These are phyloP conservation scores for Cadophora luteo-olivacea DNA, from an alignment of 2,329 filamentous ascomycete species.

Conservation along the genomic window DNA sequence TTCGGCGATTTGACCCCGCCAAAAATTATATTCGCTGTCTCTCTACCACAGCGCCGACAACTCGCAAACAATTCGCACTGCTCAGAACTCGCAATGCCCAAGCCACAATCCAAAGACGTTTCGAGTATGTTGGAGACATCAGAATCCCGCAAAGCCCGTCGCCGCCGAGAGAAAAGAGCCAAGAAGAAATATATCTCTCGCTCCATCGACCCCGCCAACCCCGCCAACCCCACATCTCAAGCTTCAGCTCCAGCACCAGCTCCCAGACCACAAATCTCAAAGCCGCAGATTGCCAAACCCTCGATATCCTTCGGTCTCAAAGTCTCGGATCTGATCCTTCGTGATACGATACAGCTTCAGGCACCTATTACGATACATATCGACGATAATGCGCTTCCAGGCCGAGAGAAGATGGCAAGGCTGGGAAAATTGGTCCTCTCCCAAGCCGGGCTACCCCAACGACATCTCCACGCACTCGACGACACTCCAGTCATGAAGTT, in stretches of 20 bases:
- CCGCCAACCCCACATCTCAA: slow-evolving; percentile 1
- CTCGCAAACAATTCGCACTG: neutral
- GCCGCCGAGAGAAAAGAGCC: slow-evolving; percentile 4
- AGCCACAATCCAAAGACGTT: neutral
- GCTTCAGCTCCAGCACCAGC: neutral
- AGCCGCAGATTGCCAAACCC: slow-evolving; percentile 10
- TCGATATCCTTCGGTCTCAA: neutral
- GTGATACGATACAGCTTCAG: slow-evolving; percentile 2
- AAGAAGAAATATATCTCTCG: slow-evolving; percentile 1
- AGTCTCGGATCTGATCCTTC: slow-evolving; percentile 9
- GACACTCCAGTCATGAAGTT: neutral
- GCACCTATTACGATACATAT: neutral
- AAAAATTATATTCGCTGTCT: neutral
- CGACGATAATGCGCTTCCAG: neutral
- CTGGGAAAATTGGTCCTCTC: neutral
- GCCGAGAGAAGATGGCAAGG: neutral
- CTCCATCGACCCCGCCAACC: neutral
- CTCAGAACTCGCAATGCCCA: neutral
- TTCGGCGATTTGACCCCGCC: neutral
- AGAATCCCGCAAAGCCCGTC: neutral
- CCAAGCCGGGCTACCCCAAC: neutral
- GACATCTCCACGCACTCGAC: neutral
- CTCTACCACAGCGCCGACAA: neutral
- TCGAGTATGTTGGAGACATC: neutral
- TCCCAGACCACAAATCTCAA: slow-evolving; percentile 9